Evolutionary conservation across 1,139 yeast species (phyloP), one percentile per base, ranked within the genome.

Genomic region (Lodderomyces beijingensis): DNA sequence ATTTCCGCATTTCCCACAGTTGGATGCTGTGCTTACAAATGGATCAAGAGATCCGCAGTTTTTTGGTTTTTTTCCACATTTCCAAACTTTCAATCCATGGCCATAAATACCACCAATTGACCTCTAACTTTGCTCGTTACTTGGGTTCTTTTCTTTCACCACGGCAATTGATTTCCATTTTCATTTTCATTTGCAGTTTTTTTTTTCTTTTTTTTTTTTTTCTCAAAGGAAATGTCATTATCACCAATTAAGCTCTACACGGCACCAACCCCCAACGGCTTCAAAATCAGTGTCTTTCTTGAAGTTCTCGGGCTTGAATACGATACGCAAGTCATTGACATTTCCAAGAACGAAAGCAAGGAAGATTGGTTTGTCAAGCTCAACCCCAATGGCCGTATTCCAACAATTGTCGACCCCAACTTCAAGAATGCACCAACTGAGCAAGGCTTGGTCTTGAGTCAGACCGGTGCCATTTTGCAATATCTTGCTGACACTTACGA

Each of bases 301-400:
- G 75, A 74, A 42, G 46, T 74, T 14, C 57, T 77, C 24, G 62
- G 66, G 1, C 45, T 76, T 25, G 61, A 69, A 18, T 77, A 75
- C 49, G 65, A 74, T 30, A 58, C 61, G 27, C 53, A 65, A 27
- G 40, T 42, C n/a, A 49, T 78, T 33, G 69, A 70, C 41, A 52
- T 77, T 32, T 11, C 40, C 2, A 56, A 50, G 16, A 54, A 57
- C 31, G 68, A 49, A 11, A 77, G 70, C 40, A 77, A 78, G 47
- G 62, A 66, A 40, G 70, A 62, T 2, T 74, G 79, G 77, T 79
- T 64, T 45, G 50, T 74, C 35, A 56, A 66, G 34, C 52, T 75
- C 45, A 76, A 78, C 48, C 79, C 80, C 17, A 77, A 78, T 45
- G 84, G 85, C 11, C 61, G 79, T 41, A 74, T 78, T 35, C 86